Evolutionary conservation across 768 basidiomycete species (phyloP).

Genomic region (Kwoniella mangroviensis): DNA sequence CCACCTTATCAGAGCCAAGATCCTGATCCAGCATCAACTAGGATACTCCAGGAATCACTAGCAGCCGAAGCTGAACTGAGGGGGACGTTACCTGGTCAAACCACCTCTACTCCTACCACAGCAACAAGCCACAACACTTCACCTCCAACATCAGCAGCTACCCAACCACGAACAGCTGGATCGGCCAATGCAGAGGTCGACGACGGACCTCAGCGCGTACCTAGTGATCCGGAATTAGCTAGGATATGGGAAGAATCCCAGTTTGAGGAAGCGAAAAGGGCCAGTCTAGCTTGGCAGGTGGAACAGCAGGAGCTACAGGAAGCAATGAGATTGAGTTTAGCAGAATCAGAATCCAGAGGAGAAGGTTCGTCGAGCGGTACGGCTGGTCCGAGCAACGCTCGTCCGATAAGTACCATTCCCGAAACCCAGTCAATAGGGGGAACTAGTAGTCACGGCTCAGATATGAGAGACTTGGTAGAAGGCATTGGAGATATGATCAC

Average conservation of each 20-base stretch:
- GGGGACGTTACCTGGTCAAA: neutral
- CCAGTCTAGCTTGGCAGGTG: slow-evolving; percentile 35
- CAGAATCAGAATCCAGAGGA: slow-evolving; percentile 30
- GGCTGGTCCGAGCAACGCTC: slow-evolving; percentile 27
- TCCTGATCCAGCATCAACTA: slow-evolving; percentile 54
- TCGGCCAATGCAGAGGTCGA: neutral
- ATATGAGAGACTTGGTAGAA: slow-evolving; percentile 12
- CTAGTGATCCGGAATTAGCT: slow-evolving; percentile 37
- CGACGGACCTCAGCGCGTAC: slow-evolving; percentile 14
- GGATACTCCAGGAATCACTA: slow-evolving; percentile 47
- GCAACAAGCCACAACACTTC: neutral
- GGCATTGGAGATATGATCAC: slow-evolving; percentile 23
- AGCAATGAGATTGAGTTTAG: slow-evolving; percentile 46
- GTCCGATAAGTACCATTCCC: neutral
- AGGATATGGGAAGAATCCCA: slow-evolving; percentile 48
- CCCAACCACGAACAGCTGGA: neutral
- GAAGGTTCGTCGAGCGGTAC: neutral
- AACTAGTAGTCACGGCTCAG: neutral
- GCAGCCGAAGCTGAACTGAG: slow-evolving; percentile 42
- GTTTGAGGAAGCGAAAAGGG: slow-evolving; percentile 49
- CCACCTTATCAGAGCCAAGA: slow-evolving; percentile 53
- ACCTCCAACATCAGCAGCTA: neutral
- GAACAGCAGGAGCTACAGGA: slow-evolving; percentile 50
- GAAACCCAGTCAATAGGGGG: neutral
- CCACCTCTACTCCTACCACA: neutral